These are phyloP conservation scores for Amanita pseudoporphyria DNA, from an alignment of 768 basidiomycete species.

Conservation along the genomic window DNA sequence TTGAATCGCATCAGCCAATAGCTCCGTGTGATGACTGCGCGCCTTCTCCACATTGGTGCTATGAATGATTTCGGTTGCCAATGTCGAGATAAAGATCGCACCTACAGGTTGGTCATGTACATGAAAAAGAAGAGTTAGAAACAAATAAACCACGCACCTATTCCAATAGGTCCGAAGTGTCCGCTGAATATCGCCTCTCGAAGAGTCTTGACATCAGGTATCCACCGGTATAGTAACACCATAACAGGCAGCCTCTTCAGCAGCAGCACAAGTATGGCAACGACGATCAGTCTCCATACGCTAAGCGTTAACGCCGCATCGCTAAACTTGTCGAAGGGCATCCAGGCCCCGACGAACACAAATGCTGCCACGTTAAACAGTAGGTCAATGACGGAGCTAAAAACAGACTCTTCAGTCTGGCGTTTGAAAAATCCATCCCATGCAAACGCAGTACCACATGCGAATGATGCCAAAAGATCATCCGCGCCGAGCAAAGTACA, in stretches of 20 bases:
- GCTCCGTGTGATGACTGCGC: slow-evolving; percentile 47
- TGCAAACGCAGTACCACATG: slow-evolving; percentile 91
- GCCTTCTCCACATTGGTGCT: slow-evolving; percentile 21
- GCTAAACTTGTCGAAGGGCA: slow-evolving; percentile 81
- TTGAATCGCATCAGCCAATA: slow-evolving; percentile 70
- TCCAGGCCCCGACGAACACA: slow-evolving; percentile 95
- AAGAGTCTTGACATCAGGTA: slow-evolving; percentile 93
- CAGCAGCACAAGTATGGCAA: slow-evolving; percentile 75
- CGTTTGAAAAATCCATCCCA: slow-evolving; percentile 95
- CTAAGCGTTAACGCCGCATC: slow-evolving; percentile 56
- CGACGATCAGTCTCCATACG: slow-evolving; percentile 78
- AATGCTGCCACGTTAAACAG: slow-evolving; percentile 95
- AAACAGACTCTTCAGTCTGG: slow-evolving; percentile 91
- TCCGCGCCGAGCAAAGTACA: slow-evolving; percentile 84
- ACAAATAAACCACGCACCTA: slow-evolving; percentile 34
- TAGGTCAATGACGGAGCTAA: slow-evolving; percentile 92
- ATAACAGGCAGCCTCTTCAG: slow-evolving; percentile 80
- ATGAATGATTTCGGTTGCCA: slow-evolving; percentile 56
- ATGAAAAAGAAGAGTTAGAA: background rate
- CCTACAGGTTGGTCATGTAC: slow-evolving; percentile 29
- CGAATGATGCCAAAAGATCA: slow-evolving; percentile 90
- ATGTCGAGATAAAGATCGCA: slow-evolving; percentile 88
- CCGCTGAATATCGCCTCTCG: slow-evolving; percentile 92
- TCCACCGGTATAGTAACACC: slow-evolving; percentile 79
- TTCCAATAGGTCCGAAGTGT: slow-evolving; percentile 87